Evolutionary conservation across 73 alveolate species (phyloP).

Genomic region (Paramecium primaurelia): DNA sequence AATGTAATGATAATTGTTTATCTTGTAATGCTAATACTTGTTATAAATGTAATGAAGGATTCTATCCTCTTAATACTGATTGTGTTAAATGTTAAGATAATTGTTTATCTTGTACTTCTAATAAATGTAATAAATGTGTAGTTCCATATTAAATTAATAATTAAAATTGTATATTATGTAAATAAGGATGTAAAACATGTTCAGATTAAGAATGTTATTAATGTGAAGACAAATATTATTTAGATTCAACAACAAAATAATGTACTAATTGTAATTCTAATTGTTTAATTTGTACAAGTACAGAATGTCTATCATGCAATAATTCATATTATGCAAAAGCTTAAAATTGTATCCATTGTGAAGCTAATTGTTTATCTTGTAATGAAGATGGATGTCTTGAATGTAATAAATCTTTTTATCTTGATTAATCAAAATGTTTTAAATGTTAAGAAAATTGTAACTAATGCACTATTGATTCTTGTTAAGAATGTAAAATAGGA

Average conservation of each 20-base stretch:
- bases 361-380: background rate
- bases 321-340: background rate
- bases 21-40: background rate
- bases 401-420: background rate
- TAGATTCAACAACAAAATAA: background rate
- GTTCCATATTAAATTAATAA: background rate
- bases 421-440: background rate
- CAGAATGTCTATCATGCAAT: background rate
- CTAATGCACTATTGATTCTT: background rate
- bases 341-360: background rate
- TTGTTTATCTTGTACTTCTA: background rate
- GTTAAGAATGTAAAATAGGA: background rate
- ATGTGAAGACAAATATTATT: background rate
- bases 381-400: background rate
- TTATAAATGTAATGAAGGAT: background rate
- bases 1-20: background rate
- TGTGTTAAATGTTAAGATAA: background rate
- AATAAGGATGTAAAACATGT: background rate
- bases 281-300: background rate
- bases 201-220: background rate
- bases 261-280: background rate
- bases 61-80: background rate
- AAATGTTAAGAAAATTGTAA: background rate
- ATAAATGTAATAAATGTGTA: background rate
- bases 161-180: background rate